Conservation (phyloP, 345 rosid genomes). For the Microthlaspi erraticum region DNA sequence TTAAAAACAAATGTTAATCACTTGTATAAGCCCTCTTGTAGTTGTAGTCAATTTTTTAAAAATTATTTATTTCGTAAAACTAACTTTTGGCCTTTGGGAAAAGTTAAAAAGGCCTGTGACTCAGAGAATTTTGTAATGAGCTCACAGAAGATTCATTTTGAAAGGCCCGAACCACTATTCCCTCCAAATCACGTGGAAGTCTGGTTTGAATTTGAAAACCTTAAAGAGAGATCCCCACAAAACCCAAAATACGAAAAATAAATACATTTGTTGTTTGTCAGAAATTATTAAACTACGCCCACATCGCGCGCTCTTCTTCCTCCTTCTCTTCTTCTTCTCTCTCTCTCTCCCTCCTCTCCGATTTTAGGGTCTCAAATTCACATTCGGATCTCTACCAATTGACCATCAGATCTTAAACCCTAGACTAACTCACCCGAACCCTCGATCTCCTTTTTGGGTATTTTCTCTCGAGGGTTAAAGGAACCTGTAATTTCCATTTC, state of each 20-base stretch:
- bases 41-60: neutral
- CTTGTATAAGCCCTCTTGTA: neutral
- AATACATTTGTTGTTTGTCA: conserved; percentile 36
- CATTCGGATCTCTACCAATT: conserved; percentile 15
- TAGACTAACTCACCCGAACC: conserved; percentile 1
- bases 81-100: neutral
- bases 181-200: conserved; percentile 40
- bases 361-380: conserved; percentile 36
- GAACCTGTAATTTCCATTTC: neutral
- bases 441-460: conserved; percentile 5
- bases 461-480: neutral
- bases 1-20: neutral
- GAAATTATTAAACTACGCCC: conserved; percentile 36
- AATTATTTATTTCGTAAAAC: neutral
- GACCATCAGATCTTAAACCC: conserved; percentile 28
- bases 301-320: conserved; percentile 46
- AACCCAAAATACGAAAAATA: neutral
- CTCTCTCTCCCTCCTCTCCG: conserved; percentile 14
- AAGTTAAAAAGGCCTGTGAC: conserved; percentile 11
- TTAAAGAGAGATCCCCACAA: neutral
- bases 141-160: neutral
- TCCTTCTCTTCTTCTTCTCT: neutral
- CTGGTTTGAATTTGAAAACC: conserved; percentile 43
- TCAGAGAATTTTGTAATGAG: neutral
- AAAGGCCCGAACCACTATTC: conserved; percentile 39